Evolutionary conservation across 345 rosid species (phyloP).

Genomic region (Bretschneidera sinensis): DNA sequence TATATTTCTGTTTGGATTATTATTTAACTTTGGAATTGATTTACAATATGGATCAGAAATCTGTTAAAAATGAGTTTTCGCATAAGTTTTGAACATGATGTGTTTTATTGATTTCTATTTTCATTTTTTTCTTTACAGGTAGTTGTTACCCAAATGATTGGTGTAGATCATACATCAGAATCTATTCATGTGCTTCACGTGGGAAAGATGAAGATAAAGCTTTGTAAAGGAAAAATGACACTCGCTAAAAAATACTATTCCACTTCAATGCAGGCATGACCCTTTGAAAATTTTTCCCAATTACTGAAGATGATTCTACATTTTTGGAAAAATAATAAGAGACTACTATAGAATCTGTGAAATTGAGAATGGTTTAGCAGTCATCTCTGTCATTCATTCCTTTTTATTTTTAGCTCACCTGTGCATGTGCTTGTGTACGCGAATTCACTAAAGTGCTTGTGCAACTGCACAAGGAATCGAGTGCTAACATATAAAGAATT

Average conservation of each 20-base stretch:
- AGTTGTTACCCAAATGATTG: conserved; percentile 75
- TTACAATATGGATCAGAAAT: too few species aligned
- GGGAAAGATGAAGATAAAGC: conserved; percentile 96
- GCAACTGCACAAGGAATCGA: not conserved
- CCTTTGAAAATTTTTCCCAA: not conserved
- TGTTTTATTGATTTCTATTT: too few species aligned
- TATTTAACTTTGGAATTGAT: too few species aligned
- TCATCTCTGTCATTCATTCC: too few species aligned
- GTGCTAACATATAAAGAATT: too few species aligned
- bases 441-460: not conserved
- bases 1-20: too few species aligned
- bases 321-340: too few species aligned
- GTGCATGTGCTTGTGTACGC: not conserved
- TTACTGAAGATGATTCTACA: not conserved
- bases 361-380: too few species aligned
- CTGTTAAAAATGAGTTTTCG: too few species aligned
- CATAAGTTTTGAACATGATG: too few species aligned
- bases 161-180: conserved; percentile 60
- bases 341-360: too few species aligned
- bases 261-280: conserved; percentile 83
- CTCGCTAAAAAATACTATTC: conserved; percentile 87
- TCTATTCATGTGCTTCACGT: conserved; percentile 84
- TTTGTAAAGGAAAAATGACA: conserved; percentile 65
- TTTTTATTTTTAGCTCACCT: not conserved
- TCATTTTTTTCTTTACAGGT: conserved; percentile 52